phyloP scores from a whole-genome alignment of 257 asterid genomes.

The Eucommia ulmoides region DNA sequence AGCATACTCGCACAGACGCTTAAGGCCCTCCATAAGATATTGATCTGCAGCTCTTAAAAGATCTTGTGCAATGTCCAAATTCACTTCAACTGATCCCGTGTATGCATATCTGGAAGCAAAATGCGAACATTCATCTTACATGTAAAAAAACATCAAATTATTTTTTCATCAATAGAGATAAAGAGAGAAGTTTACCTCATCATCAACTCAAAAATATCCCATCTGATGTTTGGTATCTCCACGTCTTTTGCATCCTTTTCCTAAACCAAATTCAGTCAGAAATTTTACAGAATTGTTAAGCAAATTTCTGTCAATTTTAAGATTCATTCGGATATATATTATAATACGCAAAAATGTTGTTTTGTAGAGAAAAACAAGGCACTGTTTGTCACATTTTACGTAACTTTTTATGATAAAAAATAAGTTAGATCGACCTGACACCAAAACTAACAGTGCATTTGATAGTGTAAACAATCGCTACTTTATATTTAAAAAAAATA shows the following conservation, averaged over 20 bases:
- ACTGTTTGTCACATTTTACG: no score
- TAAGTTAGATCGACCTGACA: no score
- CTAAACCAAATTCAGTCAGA: slow-evolving; percentile 24
- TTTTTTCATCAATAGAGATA: neutral
- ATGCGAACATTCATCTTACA: no score
- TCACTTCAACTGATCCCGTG: slow-evolving; percentile 85
- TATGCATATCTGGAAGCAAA: slow-evolving; percentile 57
- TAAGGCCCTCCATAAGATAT: slow-evolving; percentile 95
- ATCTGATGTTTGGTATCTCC: slow-evolving; percentile 88
- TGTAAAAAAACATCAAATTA: no score
- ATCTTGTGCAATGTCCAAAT: slow-evolving; percentile 79
- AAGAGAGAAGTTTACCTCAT: slow-evolving; percentile 52
- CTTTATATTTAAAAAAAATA: no score
- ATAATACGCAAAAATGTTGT: neutral
- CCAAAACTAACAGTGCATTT: no score
- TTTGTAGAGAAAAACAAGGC: neutral
- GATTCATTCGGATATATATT: neutral
- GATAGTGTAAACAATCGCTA: no score
- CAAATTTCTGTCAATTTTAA: no score
- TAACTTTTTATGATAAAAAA: no score
- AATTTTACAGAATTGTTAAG: no score
- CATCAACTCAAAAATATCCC: slow-evolving; percentile 97
- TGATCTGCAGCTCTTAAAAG: slow-evolving; percentile 95
- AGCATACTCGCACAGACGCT: slow-evolving; percentile 82
- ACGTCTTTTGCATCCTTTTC: slow-evolving; percentile 97